Base-by-base conservation (phyloP, 1,139 yeast species). In the Taphrina sp. region DNA sequence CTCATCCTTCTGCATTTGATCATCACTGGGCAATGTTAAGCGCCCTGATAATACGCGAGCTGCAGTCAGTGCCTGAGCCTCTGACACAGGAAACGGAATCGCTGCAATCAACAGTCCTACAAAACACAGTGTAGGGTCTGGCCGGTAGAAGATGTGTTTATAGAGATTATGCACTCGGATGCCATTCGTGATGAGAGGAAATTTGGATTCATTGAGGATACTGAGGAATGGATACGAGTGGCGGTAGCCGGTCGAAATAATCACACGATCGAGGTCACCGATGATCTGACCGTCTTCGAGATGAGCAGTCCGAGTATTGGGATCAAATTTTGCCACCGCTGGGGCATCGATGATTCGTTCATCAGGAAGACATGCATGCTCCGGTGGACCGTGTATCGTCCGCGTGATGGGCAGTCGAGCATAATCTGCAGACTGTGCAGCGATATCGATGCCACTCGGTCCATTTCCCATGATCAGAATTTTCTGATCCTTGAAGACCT, bases 391-490 rank as follows among this genome's bases (percentile, higher is more conserved):
- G 52, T 80, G 45, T 3, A 49, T 39, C 16, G 46, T 39, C 12
- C 46, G 26, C 20, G 39, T 23, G 19, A 49, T 39, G n/a, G 54
- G 54, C 22, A 31, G 26, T 2, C 26, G 38, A 12, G 54, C 46
- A 69, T 53, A 79, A 3, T 72, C 69, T 1, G 76, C 73, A 33
- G 78, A 60, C 64, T 82, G 85, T 58, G 72, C 74, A 0, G 81
- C 75, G 53, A 82, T 71, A 63, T 82, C 87, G 5, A 76, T 72
- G 1, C 83, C 86, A 5, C 84, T 79, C 10, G 84, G 80, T 0
- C 82, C 79, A 61, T 79, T 79, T 1, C 87, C 88, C 3, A 82
- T 74, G 10, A 82, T 76, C 35, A 82, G 67, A 20, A 82, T 77
- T 26, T 68, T 73, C 59, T 75, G 41, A 14, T 23, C 42, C 14